Base-by-base conservation (phyloP, 768 basidiomycete genomes). In the Mycena crocata region DNA sequence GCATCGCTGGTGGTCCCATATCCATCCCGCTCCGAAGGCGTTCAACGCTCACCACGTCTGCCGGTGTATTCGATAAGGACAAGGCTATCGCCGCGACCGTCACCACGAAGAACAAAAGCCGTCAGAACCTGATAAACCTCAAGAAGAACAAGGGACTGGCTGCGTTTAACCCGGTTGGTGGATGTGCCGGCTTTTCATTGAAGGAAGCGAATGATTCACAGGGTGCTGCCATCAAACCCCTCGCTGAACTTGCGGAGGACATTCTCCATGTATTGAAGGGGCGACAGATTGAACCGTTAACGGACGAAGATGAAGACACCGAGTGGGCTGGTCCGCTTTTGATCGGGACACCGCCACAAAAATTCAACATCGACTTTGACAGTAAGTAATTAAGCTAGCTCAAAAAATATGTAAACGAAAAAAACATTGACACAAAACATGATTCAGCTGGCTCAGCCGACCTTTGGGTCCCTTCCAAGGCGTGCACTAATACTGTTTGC, bases 291-390 rank as follows among this genome's bases (percentile, higher is more conserved):
- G 79, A 80, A 68, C 26, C 75, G 1, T 69, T 81, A 30, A 80
- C 74, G 7, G 80, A 81, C 70, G 75, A 80, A 62, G 67, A 78
- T 21, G 62, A 75, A 52, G 79, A 80, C 50, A 35, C 59, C 58
- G 79, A 82, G 57, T 84, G 84, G 84, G 76, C 80, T 12, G 83
- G 83, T 32, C 64, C 66, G 24, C 76, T 84, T 61, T 68, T 76
- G 17, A 82, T 83, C 64, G 83, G 83, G 54, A 79, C 77, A 10
- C 79, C 80, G 15, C 66, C 66, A 17, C 78, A 81, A 52, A 50
- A 64, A 12, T 84, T 82, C 72, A 59, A 77, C 54, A 77, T 81
- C 44, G 80, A 82, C 69, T 83, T 83, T 62, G 83, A 84, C 69
- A 83, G 79, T 74, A 72, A 64, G 72, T 2, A 67, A 24, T 2